Base-by-base conservation (phyloP, 192 early-diverging fungal species). In the Coemansia pectinata region DNA sequence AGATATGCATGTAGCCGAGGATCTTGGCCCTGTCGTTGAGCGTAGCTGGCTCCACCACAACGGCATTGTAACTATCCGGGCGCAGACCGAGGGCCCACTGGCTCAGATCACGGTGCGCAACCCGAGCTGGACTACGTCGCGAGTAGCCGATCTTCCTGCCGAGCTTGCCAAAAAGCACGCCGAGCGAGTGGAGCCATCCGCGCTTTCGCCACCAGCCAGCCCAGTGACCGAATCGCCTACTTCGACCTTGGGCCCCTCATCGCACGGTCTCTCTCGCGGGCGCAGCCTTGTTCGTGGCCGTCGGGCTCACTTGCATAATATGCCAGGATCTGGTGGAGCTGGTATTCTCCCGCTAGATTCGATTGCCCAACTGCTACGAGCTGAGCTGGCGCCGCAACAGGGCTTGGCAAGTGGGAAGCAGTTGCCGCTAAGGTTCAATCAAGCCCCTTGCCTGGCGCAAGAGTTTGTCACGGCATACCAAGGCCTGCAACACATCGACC, bases 11-110 rank as follows among this genome's bases (percentile, higher is more conserved):
- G 42, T 59, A 25, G 71, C 77, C 38, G 68, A 76, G 62, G 61
- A 72, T 41, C 65, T 84, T 45, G 77, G 86, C 23, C 87, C 86
- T 45, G 82, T 85, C 4, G 72, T 81, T 0, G 87, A 85, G 53
- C 86, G 87, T 65, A 91, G 90, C 14, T 96, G 93, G 93, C 74
- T 91, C n/a, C 91, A 93, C 72, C 94, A 95, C 60, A 92, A 93
- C 66, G 87, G 90, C 29, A 83, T 99, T 31, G 74, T 99, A 23
- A 94, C 95, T 3, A 81, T 96, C 14, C 84, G 83, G 34, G 87
- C 90, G 0, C 86, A 89, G 58, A 88, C 85, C 23, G 82, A 83
- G 10, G 77, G 87, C 11, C 89, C 89, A 0, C 90, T 94, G 92
- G 88, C 88, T 1, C 91, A 97, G 78, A 88, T 96, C 58, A 90